phyloP scores from a whole-genome alignment of 345 rosid genomes.

The Anastatica hierochuntica region DNA sequence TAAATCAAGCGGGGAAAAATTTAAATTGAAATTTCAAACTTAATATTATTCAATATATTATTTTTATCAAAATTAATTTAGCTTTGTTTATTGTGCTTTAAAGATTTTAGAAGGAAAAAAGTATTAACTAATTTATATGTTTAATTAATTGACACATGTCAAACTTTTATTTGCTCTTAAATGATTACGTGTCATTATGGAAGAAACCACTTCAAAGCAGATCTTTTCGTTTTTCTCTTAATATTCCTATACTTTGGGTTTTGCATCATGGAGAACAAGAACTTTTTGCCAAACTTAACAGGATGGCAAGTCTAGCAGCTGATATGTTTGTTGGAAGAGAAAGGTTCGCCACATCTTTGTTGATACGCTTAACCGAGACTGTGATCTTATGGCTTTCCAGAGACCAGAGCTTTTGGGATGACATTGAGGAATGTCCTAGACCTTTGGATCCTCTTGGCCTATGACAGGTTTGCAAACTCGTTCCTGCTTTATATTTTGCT shows the following conservation, averaged over 20 bases:
- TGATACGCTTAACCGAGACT: slow-evolving; percentile 96
- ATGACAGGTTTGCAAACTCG: slow-evolving; percentile 64
- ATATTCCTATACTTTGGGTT: slow-evolving; percentile 13
- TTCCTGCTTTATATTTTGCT: neutral
- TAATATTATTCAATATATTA: too few relatives aligned
- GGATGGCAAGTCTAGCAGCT: slow-evolving; percentile 84
- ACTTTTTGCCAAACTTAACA: slow-evolving; percentile 65
- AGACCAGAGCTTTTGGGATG: slow-evolving; percentile 98
- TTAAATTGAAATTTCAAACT: too few relatives aligned
- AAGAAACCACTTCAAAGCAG: too few relatives aligned
- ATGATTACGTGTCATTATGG: too few relatives aligned
- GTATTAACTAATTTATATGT: too few relatives aligned
- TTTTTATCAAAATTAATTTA: too few relatives aligned
- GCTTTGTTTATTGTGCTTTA: too few relatives aligned
- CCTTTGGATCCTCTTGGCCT: slow-evolving; percentile 87
- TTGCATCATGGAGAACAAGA: slow-evolving; percentile 43
- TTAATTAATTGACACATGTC: too few relatives aligned
- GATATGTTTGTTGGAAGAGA: slow-evolving; percentile 98
- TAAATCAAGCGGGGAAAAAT: too few relatives aligned
- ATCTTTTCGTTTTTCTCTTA: neutral
- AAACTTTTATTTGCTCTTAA: too few relatives aligned
- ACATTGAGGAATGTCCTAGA: slow-evolving; percentile 91
- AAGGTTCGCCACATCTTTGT: slow-evolving; percentile 75
- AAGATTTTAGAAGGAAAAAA: too few relatives aligned
- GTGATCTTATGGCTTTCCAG: slow-evolving; percentile 89